Base-by-base conservation (phyloP, 2,329 filamentous ascomycete genomes). In the Fusarium sp. region DNA sequence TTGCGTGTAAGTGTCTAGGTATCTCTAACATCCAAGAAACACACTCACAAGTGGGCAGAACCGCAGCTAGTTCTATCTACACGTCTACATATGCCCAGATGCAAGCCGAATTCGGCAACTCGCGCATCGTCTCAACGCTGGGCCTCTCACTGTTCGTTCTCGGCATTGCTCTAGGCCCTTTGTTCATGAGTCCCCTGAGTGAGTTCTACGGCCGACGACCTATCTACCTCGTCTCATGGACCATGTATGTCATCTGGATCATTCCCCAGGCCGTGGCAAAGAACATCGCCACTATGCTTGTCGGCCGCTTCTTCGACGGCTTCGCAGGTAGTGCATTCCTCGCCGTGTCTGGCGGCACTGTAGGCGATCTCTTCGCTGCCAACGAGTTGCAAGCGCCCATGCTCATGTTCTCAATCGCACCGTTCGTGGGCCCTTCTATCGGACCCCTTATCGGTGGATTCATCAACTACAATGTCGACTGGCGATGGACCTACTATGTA, bases 31-130 rank as follows among this genome's bases (percentile, higher is more conserved):
- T 27, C 11, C 18, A 20, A 25, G 13, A 34, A 18, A 36, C 20
- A 42, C 6, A 31, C 59, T 58, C 9, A 55, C 18, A 10, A n/a
- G 23, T 6, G 7, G 7, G 49, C 6, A 93, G 91, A 58, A 97
- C 93, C 8, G 93, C 90, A 76, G 88, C 92, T 1, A 94, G 91
- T 51, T 96, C 93, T n/a, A 89, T 97, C 73, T 97, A 97, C 79
- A 95, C 93, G 0, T 88, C 88, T 11, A 96, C 92, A 0, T 97
- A 97, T 78, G 77, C 75, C 16, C 91, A 96, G 78, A 88, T 97
- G 79, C 88, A 90, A 67, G 81, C 83, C 25, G 91, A 96, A 64
- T 96, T 97, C 73, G 81, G 87, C 69, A 86, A 87, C 73, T 91
- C 91, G 0, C 85, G 87, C 61, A 83, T 92, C 54, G 85, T 96